Base-by-base conservation (phyloP, 2,329 filamentous ascomycete species). In the Exophiala mesophila region DNA sequence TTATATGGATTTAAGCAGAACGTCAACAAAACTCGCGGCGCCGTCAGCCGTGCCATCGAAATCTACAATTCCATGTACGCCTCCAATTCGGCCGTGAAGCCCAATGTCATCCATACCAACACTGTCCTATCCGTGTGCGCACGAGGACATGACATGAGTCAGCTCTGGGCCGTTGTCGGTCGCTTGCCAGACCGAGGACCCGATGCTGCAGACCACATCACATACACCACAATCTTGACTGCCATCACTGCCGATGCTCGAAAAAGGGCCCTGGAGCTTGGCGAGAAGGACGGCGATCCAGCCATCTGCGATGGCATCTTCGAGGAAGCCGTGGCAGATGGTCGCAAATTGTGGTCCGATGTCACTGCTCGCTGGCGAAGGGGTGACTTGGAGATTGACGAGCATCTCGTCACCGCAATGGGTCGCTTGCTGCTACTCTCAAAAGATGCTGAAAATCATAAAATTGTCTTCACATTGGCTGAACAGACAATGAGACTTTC, bases 71-170 rank as follows among this genome's bases (percentile, higher is more conserved):
- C 79, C 41, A 84, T 97, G 67, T 72, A 74, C 28, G 73, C 72
- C 3, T 73, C 78, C 24, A 79, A 76, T 37, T 76, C 77, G 1
- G 70, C 73, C 5, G 70, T 94, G 37, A 73, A 80, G 51, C 83
- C 85, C 12, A 85, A 81, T 53, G 83, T 82, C 24, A 84, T 87
- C 43, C 92, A 97, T 59, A 80, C 86, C 50, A 98, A 98, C 60
- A 86, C 89, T 7, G 78, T 88, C n/a, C 69, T 98, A 32, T 80
- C 82, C 45, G 84, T 92, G 6, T 97, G 89, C 61, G 77, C 82
- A 35, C 74, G 78, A 44, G 82, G 85, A 3, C 63, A 72, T 9
- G 83, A 96, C 59, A 73, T 94, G 62, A 88, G 95, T 53, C 77
- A 82, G 12, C 68, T 97, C 54, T 94, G 92, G 72, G 75, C 76